Percentiles rank a stretch among this genome's conserved stretches.
Evolutionary conservation across 163 green algal species (phyloP).

Genomic region (Chlorella variabilis): DNA sequence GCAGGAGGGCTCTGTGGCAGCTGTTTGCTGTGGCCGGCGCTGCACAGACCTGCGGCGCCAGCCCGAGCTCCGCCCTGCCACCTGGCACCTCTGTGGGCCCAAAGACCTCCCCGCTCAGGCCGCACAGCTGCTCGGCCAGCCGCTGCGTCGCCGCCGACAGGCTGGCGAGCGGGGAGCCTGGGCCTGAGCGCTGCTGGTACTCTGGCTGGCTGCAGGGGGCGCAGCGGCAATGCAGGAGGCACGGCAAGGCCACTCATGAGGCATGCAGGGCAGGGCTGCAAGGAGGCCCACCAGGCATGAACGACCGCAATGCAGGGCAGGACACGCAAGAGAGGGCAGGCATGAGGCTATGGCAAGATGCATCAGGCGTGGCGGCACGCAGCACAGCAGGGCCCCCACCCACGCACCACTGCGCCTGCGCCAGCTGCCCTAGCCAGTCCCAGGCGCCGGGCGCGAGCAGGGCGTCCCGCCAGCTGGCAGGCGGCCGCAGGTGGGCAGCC

Average conservation of each 20-base stretch:
- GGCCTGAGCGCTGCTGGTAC: background rate
- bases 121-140: constrained; percentile 14
- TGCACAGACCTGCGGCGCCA: background rate
- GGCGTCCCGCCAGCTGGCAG: constrained; percentile 7
- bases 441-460: constrained; percentile 17
- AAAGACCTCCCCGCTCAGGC: constrained; percentile 20
- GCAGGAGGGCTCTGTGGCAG: too few species aligned
- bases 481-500: constrained; percentile 25
- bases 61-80: constrained; percentile 3
- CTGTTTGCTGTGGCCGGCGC: too few species aligned
- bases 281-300: background rate
- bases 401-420: constrained; percentile 14
- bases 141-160: background rate
- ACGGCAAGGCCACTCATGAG: too few species aligned
- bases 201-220: constrained; percentile 11
- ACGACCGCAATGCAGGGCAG: background rate
- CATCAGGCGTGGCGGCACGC: too few species aligned
- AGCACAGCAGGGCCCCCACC: too few species aligned
- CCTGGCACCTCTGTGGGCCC: background rate
- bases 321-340: too few species aligned
- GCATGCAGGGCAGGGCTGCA: background rate
- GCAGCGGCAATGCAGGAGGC: too few species aligned
- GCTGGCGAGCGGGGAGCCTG: background rate
- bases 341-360: too few species aligned
- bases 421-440: constrained; percentile 35